Evolutionary conservation across 83 land plant species (phyloP).

Genomic region (Picea mariana): DNA sequence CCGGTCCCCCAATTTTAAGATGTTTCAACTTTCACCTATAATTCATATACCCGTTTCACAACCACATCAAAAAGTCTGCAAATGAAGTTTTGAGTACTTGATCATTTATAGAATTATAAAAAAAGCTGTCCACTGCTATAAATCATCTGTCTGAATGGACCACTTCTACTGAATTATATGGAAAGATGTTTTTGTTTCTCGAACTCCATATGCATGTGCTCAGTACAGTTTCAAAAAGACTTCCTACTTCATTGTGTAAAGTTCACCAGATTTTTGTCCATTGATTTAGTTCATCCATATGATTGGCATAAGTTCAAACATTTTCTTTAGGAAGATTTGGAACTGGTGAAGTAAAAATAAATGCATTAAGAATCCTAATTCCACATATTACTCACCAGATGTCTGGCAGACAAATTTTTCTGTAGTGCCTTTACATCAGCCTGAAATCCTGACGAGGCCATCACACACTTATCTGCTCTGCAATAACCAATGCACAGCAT

Average conservation of each 20-base stretch:
- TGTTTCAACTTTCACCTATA: too few relatives aligned
- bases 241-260: background rate
- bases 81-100: too few relatives aligned
- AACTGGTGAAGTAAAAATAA: background rate
- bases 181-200: background rate
- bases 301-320: background rate
- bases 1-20: background rate
- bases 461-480: conserved; percentile 78
- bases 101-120: background rate
- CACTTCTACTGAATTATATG: background rate
- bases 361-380: background rate
- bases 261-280: background rate
- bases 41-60: too few relatives aligned
- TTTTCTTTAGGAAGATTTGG: background rate
- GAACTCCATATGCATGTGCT: background rate
- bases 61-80: too few relatives aligned
- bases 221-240: background rate
- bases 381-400: conserved; percentile 57
- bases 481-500: background rate
- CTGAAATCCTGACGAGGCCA: conserved; percentile 97
- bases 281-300: background rate
- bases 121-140: background rate
- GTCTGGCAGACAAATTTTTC: conserved; percentile 83
- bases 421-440: conserved; percentile 94
- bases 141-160: background rate